Evolutionary conservation across 495 filamentous ascomycete species (phyloP).

Genomic region (Amorphotheca resinae): DNA sequence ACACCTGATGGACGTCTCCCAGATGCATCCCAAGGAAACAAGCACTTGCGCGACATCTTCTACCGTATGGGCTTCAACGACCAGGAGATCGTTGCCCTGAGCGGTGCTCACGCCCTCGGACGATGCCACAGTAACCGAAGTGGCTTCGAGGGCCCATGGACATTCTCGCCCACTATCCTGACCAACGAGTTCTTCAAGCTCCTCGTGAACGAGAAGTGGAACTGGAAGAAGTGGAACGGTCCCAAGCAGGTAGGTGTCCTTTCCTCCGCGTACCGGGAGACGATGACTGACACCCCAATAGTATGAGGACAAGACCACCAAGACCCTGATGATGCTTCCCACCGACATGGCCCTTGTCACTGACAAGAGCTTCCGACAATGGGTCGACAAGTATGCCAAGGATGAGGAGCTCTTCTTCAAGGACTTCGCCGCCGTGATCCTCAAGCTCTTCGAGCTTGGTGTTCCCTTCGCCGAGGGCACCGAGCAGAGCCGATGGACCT

Average conservation of each 20-base stretch:
- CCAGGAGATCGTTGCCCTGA: constrained; percentile 85
- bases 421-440: constrained; percentile 70
- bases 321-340: constrained; percentile 94
- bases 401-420: constrained; percentile 87
- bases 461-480: constrained; percentile 68
- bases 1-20: constrained; percentile 94
- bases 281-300: constrained; percentile 26
- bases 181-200: constrained; percentile 92
- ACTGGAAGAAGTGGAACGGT: constrained; percentile 85
- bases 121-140: constrained; percentile 83
- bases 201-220: constrained; percentile 85
- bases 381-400: constrained; percentile 84
- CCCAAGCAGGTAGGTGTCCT: constrained; percentile 39
- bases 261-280: background rate
- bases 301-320: constrained; percentile 73
- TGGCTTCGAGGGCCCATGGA: constrained; percentile 90
- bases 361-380: constrained; percentile 76
- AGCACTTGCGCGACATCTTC: constrained; percentile 88
- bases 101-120: constrained; percentile 84
- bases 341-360: constrained; percentile 78
- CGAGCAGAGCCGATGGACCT: constrained; percentile 53
- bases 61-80: constrained; percentile 97
- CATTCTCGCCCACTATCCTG: constrained; percentile 86
- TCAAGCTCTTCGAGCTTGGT: constrained; percentile 85
- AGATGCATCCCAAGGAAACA: constrained; percentile 66